A percentile compares a stretch with the other conserved stretches of the same genome.
These are phyloP conservation scores for Elsinoe australis DNA, from an alignment of 2,329 filamentous ascomycete species.

Conservation along the genomic window DNA sequence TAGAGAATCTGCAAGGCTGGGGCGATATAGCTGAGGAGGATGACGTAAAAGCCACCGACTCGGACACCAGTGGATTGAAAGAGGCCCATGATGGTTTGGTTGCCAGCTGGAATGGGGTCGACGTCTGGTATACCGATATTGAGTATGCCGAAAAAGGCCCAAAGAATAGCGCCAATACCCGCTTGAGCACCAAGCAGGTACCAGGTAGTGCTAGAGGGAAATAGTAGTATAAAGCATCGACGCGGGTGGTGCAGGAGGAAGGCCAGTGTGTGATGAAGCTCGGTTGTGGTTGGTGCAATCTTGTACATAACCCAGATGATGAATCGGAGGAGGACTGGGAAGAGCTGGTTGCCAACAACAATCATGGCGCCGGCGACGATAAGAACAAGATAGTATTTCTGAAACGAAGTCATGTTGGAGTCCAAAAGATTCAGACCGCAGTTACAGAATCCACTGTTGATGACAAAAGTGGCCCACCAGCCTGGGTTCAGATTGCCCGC, in stretches of 20 bases:
- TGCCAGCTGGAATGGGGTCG: slow-evolving; percentile 44
- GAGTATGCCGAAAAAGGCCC: slow-evolving; percentile 58
- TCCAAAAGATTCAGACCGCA: slow-evolving; percentile 32
- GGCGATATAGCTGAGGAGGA: slow-evolving; percentile 49
- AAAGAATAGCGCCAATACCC: slow-evolving; percentile 55
- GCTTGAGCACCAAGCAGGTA: slow-evolving; percentile 57
- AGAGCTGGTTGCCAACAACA: slow-evolving; percentile 59
- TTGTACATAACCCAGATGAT: slow-evolving; percentile 48
- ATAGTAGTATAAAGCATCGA: slow-evolving; percentile 56
- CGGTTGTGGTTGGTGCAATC: slow-evolving; percentile 17
- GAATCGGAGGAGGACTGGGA: slow-evolving; percentile 55
- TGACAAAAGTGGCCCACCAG: slow-evolving; percentile 26
- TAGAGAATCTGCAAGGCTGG: slow-evolving; percentile 55
- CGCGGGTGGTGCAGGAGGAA: slow-evolving; percentile 36
- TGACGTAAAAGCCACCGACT: slow-evolving; percentile 59
- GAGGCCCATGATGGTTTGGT: slow-evolving; percentile 55
- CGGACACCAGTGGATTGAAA: slow-evolving; percentile 57
- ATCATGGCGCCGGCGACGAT: slow-evolving; percentile 50
- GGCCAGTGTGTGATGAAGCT: slow-evolving; percentile 30
- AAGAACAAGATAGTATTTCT: slow-evolving; percentile 35
- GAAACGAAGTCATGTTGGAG: slow-evolving; percentile 34
- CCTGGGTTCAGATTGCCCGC: slow-evolving; percentile 27
- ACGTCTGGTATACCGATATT: slow-evolving; percentile 55
- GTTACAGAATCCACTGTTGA: slow-evolving; percentile 32
- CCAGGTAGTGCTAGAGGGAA: slow-evolving; percentile 57